Evolutionary conservation across 2,329 filamentous ascomycete genomes (phyloP), one percentile per base, ranked within the genome.

Genomic region (Monosporascus sp.): DNA sequence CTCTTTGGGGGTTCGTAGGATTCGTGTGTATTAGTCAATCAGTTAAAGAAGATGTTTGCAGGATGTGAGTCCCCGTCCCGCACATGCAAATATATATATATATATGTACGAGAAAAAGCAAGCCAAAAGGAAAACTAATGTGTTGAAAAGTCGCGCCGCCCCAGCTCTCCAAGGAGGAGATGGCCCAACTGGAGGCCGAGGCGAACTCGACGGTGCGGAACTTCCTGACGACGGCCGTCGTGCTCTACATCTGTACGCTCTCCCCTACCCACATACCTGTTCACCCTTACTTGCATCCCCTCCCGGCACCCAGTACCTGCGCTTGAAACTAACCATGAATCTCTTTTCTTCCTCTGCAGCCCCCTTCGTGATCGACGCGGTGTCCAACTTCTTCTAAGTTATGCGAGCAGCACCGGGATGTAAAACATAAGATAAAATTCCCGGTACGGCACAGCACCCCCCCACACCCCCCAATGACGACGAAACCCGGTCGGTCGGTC

Each of bases 201-300:
- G 88, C 89, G 49, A 76, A 75, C 65, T 77, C 79, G 62, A 87
- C 85, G 49, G 76, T 93, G 61, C 84, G 88, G 74, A 79, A 78
- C 64, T 87, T 87, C 57, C 68, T 86, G 52, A 79, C 82, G 40
- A 83, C 84, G 17, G 85, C 85, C 58, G 76, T 86, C 40, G 71
- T 88, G 49, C 79, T 94, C 48, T 93, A 93, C 69, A 74, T 94
- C 56, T 90, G 89, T 94, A 83, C 53, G 87, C 68, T 8, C n/a
- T 38, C 18, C 20, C 35, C 24, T 7, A 37, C n/a, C 28, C 18
- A 28, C 31, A 18, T 7, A 9, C 20, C 37, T 11, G 7, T 11
- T 37, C 1, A 9, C 11, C 5, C 28, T 35, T 18, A 37, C 26
- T 20, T 17, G 18, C 48, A 48, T n/a, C 14, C 37, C n/a, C n/a